Percentiles rank a stretch among this genome's conserved stretches.
Evolutionary conservation across 352 stramenopile species (phyloP).

Genomic region (Globisporangium perplexum): DNA sequence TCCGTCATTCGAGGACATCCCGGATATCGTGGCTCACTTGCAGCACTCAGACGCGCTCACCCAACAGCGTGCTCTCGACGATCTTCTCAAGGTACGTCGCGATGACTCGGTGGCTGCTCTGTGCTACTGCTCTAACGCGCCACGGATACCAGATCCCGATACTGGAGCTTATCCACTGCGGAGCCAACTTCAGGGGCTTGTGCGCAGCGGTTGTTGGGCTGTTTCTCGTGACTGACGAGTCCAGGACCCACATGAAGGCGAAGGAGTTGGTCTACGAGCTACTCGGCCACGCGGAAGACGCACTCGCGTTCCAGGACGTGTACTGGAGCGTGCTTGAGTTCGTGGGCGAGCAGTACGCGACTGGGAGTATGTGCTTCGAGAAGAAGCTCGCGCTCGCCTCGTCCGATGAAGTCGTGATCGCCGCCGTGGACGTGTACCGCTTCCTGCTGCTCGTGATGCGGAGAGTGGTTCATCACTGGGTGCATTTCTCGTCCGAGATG

Average conservation of each 20-base stretch:
- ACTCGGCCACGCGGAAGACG: conserved; percentile 38
- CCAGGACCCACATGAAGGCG: conserved; percentile 6
- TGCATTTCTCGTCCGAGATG: conserved; percentile 41
- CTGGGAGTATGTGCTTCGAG: conserved; percentile 22
- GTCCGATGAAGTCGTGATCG: conserved; percentile 4
- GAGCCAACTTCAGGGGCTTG: conserved; percentile 22
- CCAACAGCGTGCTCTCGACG: conserved; percentile 6
- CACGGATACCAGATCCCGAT: conserved; percentile 30
- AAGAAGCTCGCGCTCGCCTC: conserved; percentile 12
- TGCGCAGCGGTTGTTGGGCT: conserved; percentile 23
- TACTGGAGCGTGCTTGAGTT: conserved; percentile 48
- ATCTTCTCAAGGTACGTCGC: conserved; percentile 10
- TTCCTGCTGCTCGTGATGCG: conserved; percentile 32
- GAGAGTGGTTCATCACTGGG: conserved; percentile 38
- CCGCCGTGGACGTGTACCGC: conserved; percentile 33
- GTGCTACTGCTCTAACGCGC: background rate
- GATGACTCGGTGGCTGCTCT: background rate
- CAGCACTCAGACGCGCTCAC: conserved; percentile 1
- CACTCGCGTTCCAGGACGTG: conserved; percentile 37
- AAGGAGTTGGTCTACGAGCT: conserved; percentile 36
- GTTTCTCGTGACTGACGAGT: conserved; percentile 24
- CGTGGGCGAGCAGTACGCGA: conserved; percentile 20
- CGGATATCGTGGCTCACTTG: conserved; percentile 5
- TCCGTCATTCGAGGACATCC: conserved; percentile 12
- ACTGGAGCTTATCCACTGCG: conserved; percentile 49